Evolutionary conservation across 1,139 yeast species (phyloP), one percentile per base, ranked within the genome.

Genomic region (Taiozyma sp.): DNA sequence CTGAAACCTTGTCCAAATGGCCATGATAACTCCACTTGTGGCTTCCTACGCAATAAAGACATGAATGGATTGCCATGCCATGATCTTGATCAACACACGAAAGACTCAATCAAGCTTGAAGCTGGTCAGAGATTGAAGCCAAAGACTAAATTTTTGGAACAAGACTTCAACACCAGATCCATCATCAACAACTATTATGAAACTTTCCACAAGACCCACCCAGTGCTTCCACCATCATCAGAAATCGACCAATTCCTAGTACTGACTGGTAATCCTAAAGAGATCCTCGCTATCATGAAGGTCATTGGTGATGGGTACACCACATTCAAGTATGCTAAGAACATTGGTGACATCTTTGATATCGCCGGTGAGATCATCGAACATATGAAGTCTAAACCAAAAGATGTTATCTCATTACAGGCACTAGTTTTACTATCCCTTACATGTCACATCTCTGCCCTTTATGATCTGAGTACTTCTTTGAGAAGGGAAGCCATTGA

Each of bases 241-340:
- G 69, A 73, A 30, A 64, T 76, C 5, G 48, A 61, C 13, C 54
- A 58, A 2, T 75, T 68, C 51, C 56, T 75, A 14, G 53, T 58
- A 6, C 50, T 65, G 6, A 59, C 69, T 1, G 69, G 71, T 0
- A 56, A 68, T 37, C 71, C 70, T 35, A 63, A 62, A 30, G 80
- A 76, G 55, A 53, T 75, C n/a, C 47, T 76, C 4, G 64, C 70
- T 3, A 69, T 75, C 1, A 74, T 76, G 77, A 74, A 75, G 53
- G 57, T 76, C 3, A 63, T 76, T 24, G 75, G 74, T 1, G 80
- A 74, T 47, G 80, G 80, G 4, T 76, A 74, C 53, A 60, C 69
- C 4, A 52, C 67, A 4, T 51, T 62, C 1, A 56, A 61, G 29
- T 71, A 68, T 48, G 55, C 72, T 5, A 64, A 59, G 47, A 72